Evolutionary conservation across 169 alveolate genomes (phyloP), one percentile per base, ranked within the genome.

Genomic region (Cryptosporidium xiaoi): DNA sequence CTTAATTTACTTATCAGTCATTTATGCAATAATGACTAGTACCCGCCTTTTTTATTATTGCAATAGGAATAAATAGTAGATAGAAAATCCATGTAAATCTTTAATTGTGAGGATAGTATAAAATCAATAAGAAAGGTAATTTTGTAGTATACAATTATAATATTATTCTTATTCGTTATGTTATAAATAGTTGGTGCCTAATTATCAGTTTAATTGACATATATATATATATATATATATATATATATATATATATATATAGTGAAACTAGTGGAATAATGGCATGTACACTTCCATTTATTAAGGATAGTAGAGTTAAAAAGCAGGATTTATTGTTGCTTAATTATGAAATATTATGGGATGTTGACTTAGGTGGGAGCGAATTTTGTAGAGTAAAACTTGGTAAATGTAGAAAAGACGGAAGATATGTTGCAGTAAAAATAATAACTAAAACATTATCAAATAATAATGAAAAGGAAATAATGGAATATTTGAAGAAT

Each of bases 301-400:
- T 60, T 27, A 62, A 46, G 64, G 46, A 40, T 56, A 24, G 24
- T n/a, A 58, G 64, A 13, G 60, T 56, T 3, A 16, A 18, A 24
- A 71, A 77, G 24, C 87, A 77, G 24, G 53, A 77, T n/a, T 10
- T 62, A 29, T 64, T 77, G 20, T 56, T 77, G 13, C 58, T 33
- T 4, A 56, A 60, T 36, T 77, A 77, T 60, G 77, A 77, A 2
- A 46, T 77, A 36, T 31, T 77, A 20, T 77, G 87, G 87, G 87
- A 77, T 60, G 51, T 77, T 40, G 87, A 77, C 29, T 60, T 77
- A 33, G 87, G 87, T n/a, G 87, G 87, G 13, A 62, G 87, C 18
- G 77, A 77, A 8, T 77, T 77, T 34, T 56, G 87, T 15, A 77
- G 87, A 46, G 87, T 77, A 16, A 60, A 60, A 27, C 51, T 77